Percentiles rank a stretch among this genome's conserved stretches.
Conservation (phyloP, 2,329 filamentous ascomycete species). For the Zasmidium cellare region DNA sequence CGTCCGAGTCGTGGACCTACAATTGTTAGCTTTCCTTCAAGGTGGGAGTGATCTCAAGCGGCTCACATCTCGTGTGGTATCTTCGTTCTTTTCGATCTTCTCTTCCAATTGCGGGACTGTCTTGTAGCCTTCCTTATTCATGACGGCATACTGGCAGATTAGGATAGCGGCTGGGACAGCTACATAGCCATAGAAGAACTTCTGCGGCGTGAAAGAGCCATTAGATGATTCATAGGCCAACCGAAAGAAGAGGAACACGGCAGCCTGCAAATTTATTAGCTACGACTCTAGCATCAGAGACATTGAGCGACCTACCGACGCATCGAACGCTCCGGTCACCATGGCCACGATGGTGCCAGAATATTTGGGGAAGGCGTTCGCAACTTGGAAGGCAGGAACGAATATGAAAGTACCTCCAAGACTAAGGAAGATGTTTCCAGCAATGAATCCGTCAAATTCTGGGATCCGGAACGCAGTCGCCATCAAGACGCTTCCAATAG, state of each 20-base stretch:
- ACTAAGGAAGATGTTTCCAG: conserved; percentile 49
- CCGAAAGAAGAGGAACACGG: conserved; percentile 51
- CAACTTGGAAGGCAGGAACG: conserved; percentile 52
- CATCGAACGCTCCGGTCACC: conserved; percentile 52
- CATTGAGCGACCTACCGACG: conserved; percentile 31
- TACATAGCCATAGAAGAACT: conserved; percentile 50
- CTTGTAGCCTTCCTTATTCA: conserved; percentile 48
- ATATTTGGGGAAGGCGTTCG: conserved; percentile 51
- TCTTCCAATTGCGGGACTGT: conserved; percentile 77
- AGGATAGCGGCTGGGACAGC: conserved; percentile 47
- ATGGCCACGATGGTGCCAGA: conserved; percentile 50
- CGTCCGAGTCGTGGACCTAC: conserved; percentile 56
- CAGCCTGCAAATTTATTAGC: conserved; percentile 31
- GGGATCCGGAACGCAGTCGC: conserved; percentile 61
- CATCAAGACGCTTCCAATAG: conserved; percentile 68
- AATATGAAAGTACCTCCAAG: conserved; percentile 52
- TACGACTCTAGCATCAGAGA: background rate
- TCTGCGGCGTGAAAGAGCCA: conserved; percentile 44
- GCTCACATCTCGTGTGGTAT: conserved; percentile 40
- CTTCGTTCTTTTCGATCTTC: conserved; percentile 71
- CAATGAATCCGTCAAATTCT: conserved; percentile 67
- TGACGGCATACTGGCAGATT: conserved; percentile 47
- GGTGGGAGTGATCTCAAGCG: background rate
- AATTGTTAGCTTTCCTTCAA: conserved; percentile 3
- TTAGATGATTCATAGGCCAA: conserved; percentile 46